phyloP scores from a whole-genome alignment of 2,329 filamentous ascomycete genomes.

The Sporothrix curviconia region DNA sequence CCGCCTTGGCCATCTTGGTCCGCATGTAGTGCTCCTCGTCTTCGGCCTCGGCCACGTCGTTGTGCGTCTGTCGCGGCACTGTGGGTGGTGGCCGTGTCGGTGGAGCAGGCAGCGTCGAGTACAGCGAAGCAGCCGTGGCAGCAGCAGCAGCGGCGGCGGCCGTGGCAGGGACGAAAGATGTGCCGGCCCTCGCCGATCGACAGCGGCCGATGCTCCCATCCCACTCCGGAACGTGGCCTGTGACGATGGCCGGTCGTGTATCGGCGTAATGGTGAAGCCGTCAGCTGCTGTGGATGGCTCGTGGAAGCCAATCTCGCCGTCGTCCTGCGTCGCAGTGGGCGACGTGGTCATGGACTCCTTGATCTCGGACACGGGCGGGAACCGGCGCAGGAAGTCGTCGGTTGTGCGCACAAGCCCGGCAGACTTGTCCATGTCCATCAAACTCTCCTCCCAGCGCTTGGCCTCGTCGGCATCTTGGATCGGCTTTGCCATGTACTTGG shows the following conservation, averaged over 20 bases:
- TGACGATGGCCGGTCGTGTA: slow-evolving; percentile 5
- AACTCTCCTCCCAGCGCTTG: slow-evolving; percentile 69
- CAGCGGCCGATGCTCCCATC: no score
- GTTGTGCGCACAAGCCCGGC: slow-evolving; percentile 58
- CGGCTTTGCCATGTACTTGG: slow-evolving; percentile 52
- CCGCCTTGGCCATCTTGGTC: slow-evolving; percentile 32
- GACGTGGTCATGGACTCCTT: slow-evolving; percentile 53
- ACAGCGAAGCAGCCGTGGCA: slow-evolving; percentile 32
- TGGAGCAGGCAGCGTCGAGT: slow-evolving; percentile 47
- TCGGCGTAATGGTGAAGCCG: not conserved
- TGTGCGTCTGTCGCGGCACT: slow-evolving; percentile 67
- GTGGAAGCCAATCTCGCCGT: slow-evolving; percentile 6
- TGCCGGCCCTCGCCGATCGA: no score
- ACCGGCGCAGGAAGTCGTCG: slow-evolving; percentile 78
- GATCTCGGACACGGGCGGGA: slow-evolving; percentile 61
- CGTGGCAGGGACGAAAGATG: slow-evolving; percentile 19
- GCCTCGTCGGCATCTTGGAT: slow-evolving; percentile 72
- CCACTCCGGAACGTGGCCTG: not conserved
- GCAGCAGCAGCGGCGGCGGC: slow-evolving; percentile 21
- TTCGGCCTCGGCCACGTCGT: slow-evolving; percentile 52
- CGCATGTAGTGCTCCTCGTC: slow-evolving; percentile 33
- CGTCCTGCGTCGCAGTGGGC: slow-evolving; percentile 21
- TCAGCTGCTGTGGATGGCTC: not conserved
- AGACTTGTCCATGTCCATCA: slow-evolving; percentile 48
- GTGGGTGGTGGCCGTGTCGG: slow-evolving; percentile 63